phyloP scores from a whole-genome alignment of 2,329 filamentous ascomycete genomes.

The Colletotrichum melonis region DNA sequence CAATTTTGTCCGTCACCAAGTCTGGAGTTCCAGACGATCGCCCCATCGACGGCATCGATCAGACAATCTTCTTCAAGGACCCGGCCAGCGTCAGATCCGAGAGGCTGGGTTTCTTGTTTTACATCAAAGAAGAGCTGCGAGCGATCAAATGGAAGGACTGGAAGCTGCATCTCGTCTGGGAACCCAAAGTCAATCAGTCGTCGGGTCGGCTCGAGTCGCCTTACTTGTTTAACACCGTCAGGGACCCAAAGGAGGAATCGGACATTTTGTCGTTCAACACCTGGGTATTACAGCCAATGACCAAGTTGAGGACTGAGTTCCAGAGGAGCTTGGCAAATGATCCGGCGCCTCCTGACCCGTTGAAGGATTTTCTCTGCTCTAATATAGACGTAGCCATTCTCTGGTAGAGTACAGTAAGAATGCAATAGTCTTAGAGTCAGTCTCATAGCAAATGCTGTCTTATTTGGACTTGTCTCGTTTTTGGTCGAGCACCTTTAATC shows the following conservation, averaged over 20 bases:
- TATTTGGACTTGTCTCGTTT: not conserved
- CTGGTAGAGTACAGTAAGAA: not conserved
- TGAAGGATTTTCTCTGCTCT: conserved; percentile 38
- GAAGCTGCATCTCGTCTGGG: conserved; percentile 49
- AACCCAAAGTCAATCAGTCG: conserved; percentile 48
- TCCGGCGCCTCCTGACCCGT: conserved; percentile 45
- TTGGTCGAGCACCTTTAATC: not conserved
- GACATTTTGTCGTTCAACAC: conserved; percentile 45
- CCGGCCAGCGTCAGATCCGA: conserved; percentile 35
- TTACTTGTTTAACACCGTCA: conserved; percentile 45
- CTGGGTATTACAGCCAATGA: conserved; percentile 47
- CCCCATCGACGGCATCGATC: conserved; percentile 46
- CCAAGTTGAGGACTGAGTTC: conserved; percentile 41
- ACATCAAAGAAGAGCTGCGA: conserved; percentile 48
- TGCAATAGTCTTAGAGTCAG: not conserved
- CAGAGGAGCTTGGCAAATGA: conserved; percentile 43
- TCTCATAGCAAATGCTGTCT: not conserved
- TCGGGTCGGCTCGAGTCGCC: conserved; percentile 45
- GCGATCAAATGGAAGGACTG: conserved; percentile 49
- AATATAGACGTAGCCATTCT: not conserved
- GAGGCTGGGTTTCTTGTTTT: conserved; percentile 45
- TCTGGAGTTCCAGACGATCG: conserved; percentile 40
- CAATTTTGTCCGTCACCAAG: conserved; percentile 42
- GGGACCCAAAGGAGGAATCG: conserved; percentile 48
- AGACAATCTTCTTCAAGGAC: conserved; percentile 41